Evolutionary conservation across 441 rosid species (phyloP), one percentile per base, ranked within the genome.

Genomic region (Lepidium campestre): DNA sequence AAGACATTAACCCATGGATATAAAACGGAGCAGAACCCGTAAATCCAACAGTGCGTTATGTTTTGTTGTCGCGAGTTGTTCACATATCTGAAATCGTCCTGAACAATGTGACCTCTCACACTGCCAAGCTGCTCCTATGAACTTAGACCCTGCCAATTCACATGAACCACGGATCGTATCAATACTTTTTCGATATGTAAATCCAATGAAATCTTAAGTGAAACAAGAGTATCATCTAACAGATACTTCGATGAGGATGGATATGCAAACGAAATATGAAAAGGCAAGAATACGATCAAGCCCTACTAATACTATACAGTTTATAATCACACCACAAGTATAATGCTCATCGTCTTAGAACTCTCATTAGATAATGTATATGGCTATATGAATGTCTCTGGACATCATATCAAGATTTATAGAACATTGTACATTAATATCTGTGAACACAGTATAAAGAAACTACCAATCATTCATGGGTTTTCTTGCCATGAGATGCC

Each of bases 111-210:
- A 35, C 49, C 39, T 50, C 67, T 59, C 72, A 50, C 50, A 50
- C 49, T 65, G 11, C 56, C 41, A 57, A 18, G 49, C 45, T 37
- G 20, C 71, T 57, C 10, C 9, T 13, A 40, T 29, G 39, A 65
- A 52, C 62, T 65, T 72, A 72, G 62, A 67, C 57, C 76, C 67
- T 72, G 76, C 35, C 42, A 65, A 44, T 50, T 66, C 57, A 66
- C 42, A 58, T 34, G 27, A 65, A 34, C 62, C 32, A 34, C 13
- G 10, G 58, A 22, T 11, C 17, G 18, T 49, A 39, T 63, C 34
- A 7, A 55, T n/a, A 18, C 4, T 2, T 19, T 52, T 55, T 27
- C 49, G 0, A 22, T 2, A 64, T 12, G 5, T 12, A 35, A 54
- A 27, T 2, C 6, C 18, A 62, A 54, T 47, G 34, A 32, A 15